A percentile compares a stretch with the other conserved stretches of the same genome.
Evolutionary conservation across 1,284 basidiomycete genomes (phyloP).

Genomic region (Ustilago xerochloae): DNA sequence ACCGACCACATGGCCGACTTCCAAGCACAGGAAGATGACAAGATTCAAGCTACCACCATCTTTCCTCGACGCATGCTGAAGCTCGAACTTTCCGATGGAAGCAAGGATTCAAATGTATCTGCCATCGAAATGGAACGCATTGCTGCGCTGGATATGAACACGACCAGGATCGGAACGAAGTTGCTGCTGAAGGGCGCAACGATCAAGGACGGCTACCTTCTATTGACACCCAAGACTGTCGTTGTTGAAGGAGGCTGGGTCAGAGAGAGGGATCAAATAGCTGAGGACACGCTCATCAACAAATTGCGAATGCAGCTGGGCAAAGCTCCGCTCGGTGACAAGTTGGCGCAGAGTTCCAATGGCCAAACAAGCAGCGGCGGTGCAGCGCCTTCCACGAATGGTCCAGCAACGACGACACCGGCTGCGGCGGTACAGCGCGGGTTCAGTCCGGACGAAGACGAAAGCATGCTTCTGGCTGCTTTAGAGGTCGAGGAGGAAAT

Average conservation of each 20-base stretch:
- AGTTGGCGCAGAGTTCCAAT: too few relatives aligned
- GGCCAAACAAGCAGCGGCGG: background rate
- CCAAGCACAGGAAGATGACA: conserved; percentile 48
- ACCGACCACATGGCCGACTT: conserved; percentile 46
- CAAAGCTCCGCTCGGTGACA: conserved; percentile 1
- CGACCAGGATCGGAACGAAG: conserved; percentile 32
- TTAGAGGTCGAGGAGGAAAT: conserved; percentile 28
- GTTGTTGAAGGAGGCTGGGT: conserved; percentile 31
- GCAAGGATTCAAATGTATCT: conserved; percentile 86
- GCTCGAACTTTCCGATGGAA: conserved; percentile 85
- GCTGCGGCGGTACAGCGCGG: background rate
- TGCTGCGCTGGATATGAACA: conserved; percentile 39
- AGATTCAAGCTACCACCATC: conserved; percentile 78
- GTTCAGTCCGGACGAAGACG: conserved; percentile 39
- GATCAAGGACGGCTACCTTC: conserved; percentile 26
- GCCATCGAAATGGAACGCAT: conserved; percentile 40
- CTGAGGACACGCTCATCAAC: conserved; percentile 31
- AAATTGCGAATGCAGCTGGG: conserved; percentile 27
- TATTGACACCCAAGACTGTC: conserved; percentile 25
- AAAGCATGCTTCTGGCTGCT: conserved; percentile 32
- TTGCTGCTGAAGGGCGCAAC: conserved; percentile 29
- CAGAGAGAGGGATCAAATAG: conserved; percentile 11
- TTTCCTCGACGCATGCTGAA: conserved; percentile 93
- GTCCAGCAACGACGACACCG: background rate
- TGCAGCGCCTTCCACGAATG: background rate